These are phyloP conservation scores for Juglanconis juglandina DNA, from an alignment of 2,329 filamentous ascomycete species.

Conservation along the genomic window DNA sequence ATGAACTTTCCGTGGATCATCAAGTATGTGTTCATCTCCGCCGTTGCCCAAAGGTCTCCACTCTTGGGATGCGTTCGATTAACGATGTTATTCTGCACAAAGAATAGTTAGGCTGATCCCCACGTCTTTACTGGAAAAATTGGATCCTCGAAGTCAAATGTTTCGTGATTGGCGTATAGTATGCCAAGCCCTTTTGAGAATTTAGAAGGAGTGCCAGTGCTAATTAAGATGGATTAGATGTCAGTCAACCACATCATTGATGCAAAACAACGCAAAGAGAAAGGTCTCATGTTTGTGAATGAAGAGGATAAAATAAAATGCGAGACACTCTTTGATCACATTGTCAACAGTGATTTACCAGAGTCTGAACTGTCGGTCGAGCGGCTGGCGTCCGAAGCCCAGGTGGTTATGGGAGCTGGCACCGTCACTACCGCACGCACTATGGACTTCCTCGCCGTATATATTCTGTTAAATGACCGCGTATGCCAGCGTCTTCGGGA, in stretches of 20 bases:
- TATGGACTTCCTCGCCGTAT: conserved; percentile 20
- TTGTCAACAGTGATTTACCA: conserved; percentile 28
- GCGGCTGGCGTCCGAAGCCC: conserved; percentile 25
- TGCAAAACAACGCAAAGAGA: conserved; percentile 19
- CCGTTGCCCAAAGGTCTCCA: background rate
- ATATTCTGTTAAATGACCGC: conserved; percentile 21
- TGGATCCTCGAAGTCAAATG: conserved; percentile 15
- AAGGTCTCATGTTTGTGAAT: conserved; percentile 20
- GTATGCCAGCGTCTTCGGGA: conserved; percentile 18
- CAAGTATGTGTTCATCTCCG: background rate
- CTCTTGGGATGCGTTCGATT: background rate
- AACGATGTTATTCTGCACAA: background rate
- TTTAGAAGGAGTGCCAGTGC: background rate
- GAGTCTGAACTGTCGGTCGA: conserved; percentile 24
- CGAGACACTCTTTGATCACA: conserved; percentile 25
- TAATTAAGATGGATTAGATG: background rate
- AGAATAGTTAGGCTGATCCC: background rate
- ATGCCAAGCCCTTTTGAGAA: background rate
- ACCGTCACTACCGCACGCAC: conserved; percentile 29
- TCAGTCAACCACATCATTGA: conserved; percentile 19
- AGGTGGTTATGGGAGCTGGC: conserved; percentile 27
- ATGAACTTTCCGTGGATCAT: conserved; percentile 21
- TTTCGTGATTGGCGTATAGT: conserved; percentile 14
- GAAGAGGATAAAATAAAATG: conserved; percentile 15
- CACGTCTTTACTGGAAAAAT: background rate